Percentiles rank a stretch among this genome's conserved stretches.
Conservation (phyloP, 192 early-diverging fungal genomes). For the Geranomyces variabilis region DNA sequence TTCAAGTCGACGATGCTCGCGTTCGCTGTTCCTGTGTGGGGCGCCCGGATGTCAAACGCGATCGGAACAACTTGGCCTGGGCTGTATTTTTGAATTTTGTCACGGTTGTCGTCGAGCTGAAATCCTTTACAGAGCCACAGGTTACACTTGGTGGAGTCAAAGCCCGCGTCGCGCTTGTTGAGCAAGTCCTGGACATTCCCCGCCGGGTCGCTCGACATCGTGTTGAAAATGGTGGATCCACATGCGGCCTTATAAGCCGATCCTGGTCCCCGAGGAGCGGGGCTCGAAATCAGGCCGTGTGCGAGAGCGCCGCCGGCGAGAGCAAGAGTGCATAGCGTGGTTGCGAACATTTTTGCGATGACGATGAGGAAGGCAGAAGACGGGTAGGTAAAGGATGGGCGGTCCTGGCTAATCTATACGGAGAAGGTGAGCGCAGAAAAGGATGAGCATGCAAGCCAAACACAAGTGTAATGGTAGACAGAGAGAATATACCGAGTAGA, state of each 20-base stretch:
- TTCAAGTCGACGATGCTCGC: constrained; percentile 3
- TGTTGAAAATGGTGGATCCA: constrained; percentile 11
- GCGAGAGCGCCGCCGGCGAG: not conserved
- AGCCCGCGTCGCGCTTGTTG: constrained; percentile 10
- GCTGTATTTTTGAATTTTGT: not conserved
- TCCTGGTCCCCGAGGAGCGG: not conserved
- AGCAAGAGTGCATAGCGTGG: not conserved
- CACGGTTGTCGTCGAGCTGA: constrained; percentile 12
- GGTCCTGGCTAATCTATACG: too few relatives aligned
- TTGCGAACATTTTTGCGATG: not conserved
- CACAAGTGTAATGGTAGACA: too few relatives aligned
- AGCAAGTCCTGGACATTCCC: constrained; percentile 18
- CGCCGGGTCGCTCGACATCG: not conserved
- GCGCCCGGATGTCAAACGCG: constrained; percentile 15
- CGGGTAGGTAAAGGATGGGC: not conserved
- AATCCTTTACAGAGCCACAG: constrained; percentile 28
- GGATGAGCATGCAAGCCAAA: too few relatives aligned
- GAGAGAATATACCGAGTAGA: too few relatives aligned
- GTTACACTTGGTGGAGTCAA: constrained; percentile 11
- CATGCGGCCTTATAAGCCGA: constrained; percentile 11
- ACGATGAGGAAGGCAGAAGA: not conserved
- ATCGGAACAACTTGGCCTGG: constrained; percentile 19
- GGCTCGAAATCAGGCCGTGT: constrained; percentile 11
- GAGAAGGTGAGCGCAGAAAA: too few relatives aligned
- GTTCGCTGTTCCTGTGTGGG: constrained; percentile 20